Percentiles rank a stretch among this genome's conserved stretches.
phyloP scores from a whole-genome alignment of 805 yeast species.

The Metschnikowia reukaufii region DNA sequence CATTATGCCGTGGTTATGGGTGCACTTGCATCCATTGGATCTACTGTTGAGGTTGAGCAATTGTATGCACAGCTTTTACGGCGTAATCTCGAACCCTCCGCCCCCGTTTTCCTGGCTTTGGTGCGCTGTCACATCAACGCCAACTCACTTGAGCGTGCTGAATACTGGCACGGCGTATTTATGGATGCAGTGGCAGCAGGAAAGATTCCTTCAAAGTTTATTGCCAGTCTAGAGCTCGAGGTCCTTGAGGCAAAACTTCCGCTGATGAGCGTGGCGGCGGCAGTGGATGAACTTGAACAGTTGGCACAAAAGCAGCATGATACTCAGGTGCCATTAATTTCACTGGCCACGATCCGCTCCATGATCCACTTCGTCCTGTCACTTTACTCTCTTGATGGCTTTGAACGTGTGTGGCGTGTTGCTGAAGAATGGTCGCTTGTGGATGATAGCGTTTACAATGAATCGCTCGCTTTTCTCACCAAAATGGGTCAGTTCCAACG shows the following conservation, averaged over 20 bases:
- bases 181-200: slow-evolving; percentile 24
- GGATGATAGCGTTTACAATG: slow-evolving; percentile 27
- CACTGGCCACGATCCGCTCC: slow-evolving; percentile 17
- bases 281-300: slow-evolving; percentile 27
- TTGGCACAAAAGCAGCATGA: slow-evolving; percentile 22
- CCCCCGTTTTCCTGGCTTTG: slow-evolving; percentile 44
- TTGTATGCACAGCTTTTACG: slow-evolving; percentile 49
- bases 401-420: slow-evolving; percentile 20
- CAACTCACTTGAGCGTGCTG: slow-evolving; percentile 36
- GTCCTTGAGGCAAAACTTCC: slow-evolving; percentile 29
- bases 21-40: slow-evolving; percentile 54
- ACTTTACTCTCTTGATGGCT: slow-evolving; percentile 23
- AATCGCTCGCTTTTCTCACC: slow-evolving; percentile 31
- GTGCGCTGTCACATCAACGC: slow-evolving; percentile 41
- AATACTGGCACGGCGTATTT: slow-evolving; percentile 29
- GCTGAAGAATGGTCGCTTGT: slow-evolving; percentile 22
- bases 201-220: slow-evolving; percentile 18
- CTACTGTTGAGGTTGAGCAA: slow-evolving; percentile 45
- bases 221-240: slow-evolving; percentile 25
- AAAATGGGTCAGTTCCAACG: slow-evolving; percentile 29
- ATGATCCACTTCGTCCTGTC: slow-evolving; percentile 25
- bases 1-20: slow-evolving; percentile 65
- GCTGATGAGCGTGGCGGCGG: slow-evolving; percentile 27
- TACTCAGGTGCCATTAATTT: slow-evolving; percentile 18
- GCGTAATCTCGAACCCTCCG: slow-evolving; percentile 49